These are phyloP conservation scores for Alternaria sp. DNA, from an alignment of 2,329 filamentous ascomycete genomes.

Conservation along the genomic window DNA sequence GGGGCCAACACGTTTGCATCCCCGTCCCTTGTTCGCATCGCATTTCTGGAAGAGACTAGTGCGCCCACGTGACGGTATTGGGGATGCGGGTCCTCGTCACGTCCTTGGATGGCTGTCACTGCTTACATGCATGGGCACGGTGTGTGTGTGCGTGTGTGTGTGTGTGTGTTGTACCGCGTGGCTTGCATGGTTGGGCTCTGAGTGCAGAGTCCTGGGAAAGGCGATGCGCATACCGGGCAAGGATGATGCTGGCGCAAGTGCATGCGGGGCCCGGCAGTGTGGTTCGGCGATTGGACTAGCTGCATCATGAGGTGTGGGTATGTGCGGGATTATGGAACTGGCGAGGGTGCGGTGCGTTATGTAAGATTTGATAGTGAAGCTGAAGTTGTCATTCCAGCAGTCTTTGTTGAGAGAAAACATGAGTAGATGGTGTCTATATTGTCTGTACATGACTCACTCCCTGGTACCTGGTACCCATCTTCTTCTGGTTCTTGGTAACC, in stretches of 20 bases:
- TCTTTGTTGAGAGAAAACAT: background rate
- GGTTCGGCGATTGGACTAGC: slow-evolving; percentile 5
- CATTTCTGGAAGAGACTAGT: background rate
- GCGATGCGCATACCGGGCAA: background rate
- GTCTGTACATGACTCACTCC: background rate
- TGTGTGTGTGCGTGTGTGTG: slow-evolving; percentile 9
- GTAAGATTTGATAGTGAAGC: background rate
- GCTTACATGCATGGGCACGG: slow-evolving; percentile 13
- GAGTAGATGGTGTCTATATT: background rate
- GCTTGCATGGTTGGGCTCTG: slow-evolving; percentile 19
- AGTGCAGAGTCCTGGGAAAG: background rate
- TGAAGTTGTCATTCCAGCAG: background rate
- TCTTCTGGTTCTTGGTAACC: background rate
- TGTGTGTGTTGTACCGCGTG: slow-evolving; percentile 14
- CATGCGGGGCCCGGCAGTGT: background rate
- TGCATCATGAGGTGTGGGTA: background rate
- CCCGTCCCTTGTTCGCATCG: background rate
- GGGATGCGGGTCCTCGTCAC: slow-evolving; percentile 4
- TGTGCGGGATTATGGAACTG: slow-evolving; percentile 2
- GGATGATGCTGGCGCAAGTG: slow-evolving; percentile 2
- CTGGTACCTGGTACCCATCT: too few species aligned
- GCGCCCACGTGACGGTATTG: slow-evolving; percentile 6
- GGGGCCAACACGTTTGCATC: background rate
- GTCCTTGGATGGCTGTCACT: background rate
- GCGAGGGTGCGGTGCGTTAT: background rate